Percentiles rank a stretch among this genome's conserved stretches.
phyloP scores from a whole-genome alignment of 2,329 filamentous ascomycete species.

The Lecanosticta acicola region DNA sequence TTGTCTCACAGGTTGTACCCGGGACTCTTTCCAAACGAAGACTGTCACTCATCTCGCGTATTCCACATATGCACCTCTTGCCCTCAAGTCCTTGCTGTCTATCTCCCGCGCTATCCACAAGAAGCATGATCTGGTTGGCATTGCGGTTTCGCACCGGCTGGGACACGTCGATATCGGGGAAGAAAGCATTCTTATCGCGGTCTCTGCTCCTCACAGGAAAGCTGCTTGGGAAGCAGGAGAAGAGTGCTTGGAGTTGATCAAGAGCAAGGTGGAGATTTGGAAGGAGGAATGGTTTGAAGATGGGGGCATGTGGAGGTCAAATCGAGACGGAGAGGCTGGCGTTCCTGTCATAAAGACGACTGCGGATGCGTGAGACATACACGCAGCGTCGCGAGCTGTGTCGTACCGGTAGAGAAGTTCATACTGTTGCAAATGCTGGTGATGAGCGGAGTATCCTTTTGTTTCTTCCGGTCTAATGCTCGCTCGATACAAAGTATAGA shows the following conservation, averaged over 20 bases:
- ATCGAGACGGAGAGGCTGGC: slow-evolving; percentile 65
- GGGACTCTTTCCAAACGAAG: slow-evolving; percentile 66
- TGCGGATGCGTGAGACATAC: too few relatives aligned
- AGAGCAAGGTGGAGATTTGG: slow-evolving; percentile 88
- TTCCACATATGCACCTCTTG: slow-evolving; percentile 65
- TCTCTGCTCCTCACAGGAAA: slow-evolving; percentile 74
- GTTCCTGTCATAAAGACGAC: too few relatives aligned
- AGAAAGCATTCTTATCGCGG: slow-evolving; percentile 85
- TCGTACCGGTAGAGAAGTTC: too few relatives aligned
- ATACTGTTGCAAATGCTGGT: too few relatives aligned
- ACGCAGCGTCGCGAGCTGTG: too few relatives aligned
- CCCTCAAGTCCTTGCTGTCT: slow-evolving; percentile 60
- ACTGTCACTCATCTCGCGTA: slow-evolving; percentile 72
- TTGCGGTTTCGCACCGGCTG: slow-evolving; percentile 78
- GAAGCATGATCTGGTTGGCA: slow-evolving; percentile 62
- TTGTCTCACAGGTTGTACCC: slow-evolving; percentile 47
- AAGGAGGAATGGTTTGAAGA: slow-evolving; percentile 85
- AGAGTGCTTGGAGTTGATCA: slow-evolving; percentile 81
- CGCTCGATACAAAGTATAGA: too few relatives aligned
- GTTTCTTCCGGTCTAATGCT: too few relatives aligned
- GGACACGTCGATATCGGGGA: slow-evolving; percentile 84
- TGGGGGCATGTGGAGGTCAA: slow-evolving; percentile 77
- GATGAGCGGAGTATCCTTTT: too few relatives aligned
- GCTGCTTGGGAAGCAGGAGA: slow-evolving; percentile 85
- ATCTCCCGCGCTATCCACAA: slow-evolving; percentile 55